Base-by-base conservation (phyloP, 23 red algal genomes). In the Gracilaria domingensis region DNA sequence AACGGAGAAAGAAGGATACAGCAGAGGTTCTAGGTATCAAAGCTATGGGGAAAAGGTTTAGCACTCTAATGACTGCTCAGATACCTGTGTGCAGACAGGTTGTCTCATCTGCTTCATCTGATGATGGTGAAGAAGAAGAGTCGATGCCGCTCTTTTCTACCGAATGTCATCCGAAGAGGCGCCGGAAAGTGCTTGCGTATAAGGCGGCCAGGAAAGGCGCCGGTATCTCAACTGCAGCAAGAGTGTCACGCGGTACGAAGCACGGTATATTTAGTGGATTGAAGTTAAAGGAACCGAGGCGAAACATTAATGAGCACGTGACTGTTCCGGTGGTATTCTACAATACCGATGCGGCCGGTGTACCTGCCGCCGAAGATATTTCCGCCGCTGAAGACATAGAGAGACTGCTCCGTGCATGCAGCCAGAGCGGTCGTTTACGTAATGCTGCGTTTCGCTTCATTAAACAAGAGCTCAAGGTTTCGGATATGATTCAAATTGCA, bases 381-480 rank as follows among this genome's bases (percentile, higher is more conserved):
- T 9, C 75, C 1, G 75, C 75, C 18, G 21, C 58, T 50, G 75
- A 45, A 8, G 75, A 80, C 21, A 80, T 80, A 39, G 75, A 80
- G 48, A 80, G 44, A 33, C 58, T 80, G 48, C 25, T 42, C 8
- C 12, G 4, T 8, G 75, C 37, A 80, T 80, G 75, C 48, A 50
- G 39, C n/a, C 39, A 80, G 25, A 80, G 40, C 20, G 75, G 75
- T 12, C 75, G 75, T 17, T 24, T 80, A 35, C 39, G 39, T 14
- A 39, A 80, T 54, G 75, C 75, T 57, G 75, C 75, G 12, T 72
- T 72, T 25, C 11, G 25, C 66, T 80, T 80, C 20, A 80, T 80
- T 9, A 80, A 80, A 54, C 1, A 8, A 50, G 75, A 80, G 48
- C 75, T 80, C 9, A 80, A 35, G 39, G 37, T 80, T 1, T 42